Conservation (phyloP, 2,329 filamentous ascomycete genomes). For the Fusarium pseudoanthophilum region DNA sequence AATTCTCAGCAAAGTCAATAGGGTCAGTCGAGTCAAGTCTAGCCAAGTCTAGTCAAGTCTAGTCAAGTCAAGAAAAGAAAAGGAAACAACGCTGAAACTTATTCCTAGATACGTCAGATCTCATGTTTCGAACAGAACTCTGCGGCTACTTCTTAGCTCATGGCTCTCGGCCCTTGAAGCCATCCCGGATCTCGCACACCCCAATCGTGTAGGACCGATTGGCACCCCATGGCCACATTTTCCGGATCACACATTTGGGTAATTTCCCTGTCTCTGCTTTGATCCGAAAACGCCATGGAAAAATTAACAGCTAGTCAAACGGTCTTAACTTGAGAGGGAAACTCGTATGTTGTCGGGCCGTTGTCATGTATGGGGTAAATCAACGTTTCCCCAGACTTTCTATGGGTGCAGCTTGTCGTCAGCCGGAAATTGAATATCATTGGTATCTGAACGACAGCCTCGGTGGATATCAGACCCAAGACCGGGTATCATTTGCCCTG, state of each 20-base stretch:
- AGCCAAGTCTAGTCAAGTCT: not conserved
- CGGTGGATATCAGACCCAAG: slow-evolving; percentile 18
- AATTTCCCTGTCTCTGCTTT: slow-evolving; percentile 1
- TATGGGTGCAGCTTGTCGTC: not conserved
- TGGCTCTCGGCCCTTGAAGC: slow-evolving; percentile 8
- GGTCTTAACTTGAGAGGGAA: slow-evolving; percentile 1
- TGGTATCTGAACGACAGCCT: slow-evolving; percentile 10
- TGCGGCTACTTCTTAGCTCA: not conserved
- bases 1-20: not conserved
- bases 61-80: not conserved
- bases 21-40: not conserved
- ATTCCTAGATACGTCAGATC: slow-evolving; percentile 4
- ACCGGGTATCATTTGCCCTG: slow-evolving; percentile 2
- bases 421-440: not conserved
- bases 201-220: slow-evolving; percentile 30
- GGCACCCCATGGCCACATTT: slow-evolving; percentile 10
- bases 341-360: slow-evolving; percentile 1
- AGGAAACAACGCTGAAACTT: slow-evolving; percentile 3
- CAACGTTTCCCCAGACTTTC: slow-evolving; percentile 23
- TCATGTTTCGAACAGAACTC: slow-evolving; percentile 1
- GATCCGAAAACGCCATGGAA: slow-evolving; percentile 14
- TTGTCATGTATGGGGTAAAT: slow-evolving; percentile 9
- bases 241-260: not conserved
- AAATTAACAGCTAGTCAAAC: not conserved
- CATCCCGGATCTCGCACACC: slow-evolving; percentile 13